These are phyloP conservation scores for Penstemon eatonii DNA, from an alignment of 257 asterid genomes.

Conservation along the genomic window DNA sequence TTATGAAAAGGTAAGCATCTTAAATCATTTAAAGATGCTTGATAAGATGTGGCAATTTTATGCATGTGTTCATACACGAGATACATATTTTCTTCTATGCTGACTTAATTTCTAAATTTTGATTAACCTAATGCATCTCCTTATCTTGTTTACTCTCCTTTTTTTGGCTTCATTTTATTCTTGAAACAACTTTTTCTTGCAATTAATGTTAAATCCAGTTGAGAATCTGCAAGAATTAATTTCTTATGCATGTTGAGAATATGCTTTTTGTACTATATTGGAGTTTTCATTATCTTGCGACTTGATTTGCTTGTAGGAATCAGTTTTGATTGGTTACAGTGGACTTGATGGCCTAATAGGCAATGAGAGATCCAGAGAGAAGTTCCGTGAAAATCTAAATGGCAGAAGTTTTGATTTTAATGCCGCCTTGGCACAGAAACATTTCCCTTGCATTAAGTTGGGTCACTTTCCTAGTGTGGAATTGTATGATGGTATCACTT, in stretches of 20 bases:
- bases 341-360: conserved; percentile 61
- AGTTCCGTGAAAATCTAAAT: conserved; percentile 40
- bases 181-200: background rate
- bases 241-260: conserved; percentile 5
- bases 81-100: background rate
- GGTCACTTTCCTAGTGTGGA: conserved; percentile 69
- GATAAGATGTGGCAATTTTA: conserved; percentile 29
- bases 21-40: conserved; percentile 31
- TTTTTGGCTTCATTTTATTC: background rate
- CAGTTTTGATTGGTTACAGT: conserved; percentile 59
- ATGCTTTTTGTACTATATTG: conserved; percentile 10
- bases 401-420: conserved; percentile 48
- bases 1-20: conserved; percentile 40
- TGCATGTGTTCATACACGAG: background rate
- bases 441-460: conserved; percentile 68
- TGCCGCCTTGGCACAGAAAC: conserved; percentile 60
- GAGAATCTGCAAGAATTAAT: background rate
- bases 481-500: conserved; percentile 60
- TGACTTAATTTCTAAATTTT: background rate
- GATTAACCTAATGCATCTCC: background rate
- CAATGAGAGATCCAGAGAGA: conserved; percentile 36
- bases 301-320: conserved; percentile 58
- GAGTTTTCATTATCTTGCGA: conserved; percentile 21
- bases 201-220: background rate
- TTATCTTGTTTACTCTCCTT: background rate